Percentiles rank a stretch among this genome's conserved stretches.
phyloP scores from a whole-genome alignment of 2,329 filamentous ascomycete species.

The Colletotrichum lindemuthianum region DNA sequence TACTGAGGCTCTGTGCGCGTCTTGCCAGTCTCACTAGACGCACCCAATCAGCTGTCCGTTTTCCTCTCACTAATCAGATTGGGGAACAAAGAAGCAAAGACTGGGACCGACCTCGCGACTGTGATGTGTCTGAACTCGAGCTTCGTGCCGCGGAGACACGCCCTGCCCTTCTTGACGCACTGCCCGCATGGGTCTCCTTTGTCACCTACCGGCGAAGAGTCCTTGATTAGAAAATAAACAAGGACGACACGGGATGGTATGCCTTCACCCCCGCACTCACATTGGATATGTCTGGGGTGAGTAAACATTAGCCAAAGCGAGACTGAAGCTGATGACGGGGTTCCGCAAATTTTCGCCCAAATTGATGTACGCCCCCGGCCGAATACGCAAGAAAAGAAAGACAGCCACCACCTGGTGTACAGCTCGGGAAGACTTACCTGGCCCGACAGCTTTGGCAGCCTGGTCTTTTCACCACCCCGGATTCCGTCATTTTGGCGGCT shows the following conservation, averaged over 20 bases:
- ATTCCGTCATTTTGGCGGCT: conserved; percentile 8
- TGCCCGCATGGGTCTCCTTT: conserved; percentile 26
- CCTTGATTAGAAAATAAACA: neutral
- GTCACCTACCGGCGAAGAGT: neutral
- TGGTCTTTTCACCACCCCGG: conserved; percentile 9
- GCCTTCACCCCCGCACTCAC: conserved; percentile 6
- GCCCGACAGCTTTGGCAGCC: conserved; percentile 26
- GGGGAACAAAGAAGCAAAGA: neutral
- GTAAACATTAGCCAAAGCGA: neutral
- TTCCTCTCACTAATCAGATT: no score
- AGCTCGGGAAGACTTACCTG: conserved; percentile 4
- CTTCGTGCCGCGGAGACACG: conserved; percentile 14
- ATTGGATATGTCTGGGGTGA: conserved; percentile 21
- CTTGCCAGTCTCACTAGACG: neutral
- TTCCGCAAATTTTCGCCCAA: neutral
- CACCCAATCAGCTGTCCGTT: neutral
- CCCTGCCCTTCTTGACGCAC: neutral
- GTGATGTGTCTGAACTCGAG: conserved; percentile 26
- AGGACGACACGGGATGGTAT: neutral
- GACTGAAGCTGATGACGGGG: no score
- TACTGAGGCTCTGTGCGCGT: conserved; percentile 3
- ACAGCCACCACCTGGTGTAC: neutral
- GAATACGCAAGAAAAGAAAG: neutral
- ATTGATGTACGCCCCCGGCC: neutral
- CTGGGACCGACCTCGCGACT: neutral